phyloP scores from a whole-genome alignment of 169 alveolate species.

The Plasmodium malariae region DNA sequence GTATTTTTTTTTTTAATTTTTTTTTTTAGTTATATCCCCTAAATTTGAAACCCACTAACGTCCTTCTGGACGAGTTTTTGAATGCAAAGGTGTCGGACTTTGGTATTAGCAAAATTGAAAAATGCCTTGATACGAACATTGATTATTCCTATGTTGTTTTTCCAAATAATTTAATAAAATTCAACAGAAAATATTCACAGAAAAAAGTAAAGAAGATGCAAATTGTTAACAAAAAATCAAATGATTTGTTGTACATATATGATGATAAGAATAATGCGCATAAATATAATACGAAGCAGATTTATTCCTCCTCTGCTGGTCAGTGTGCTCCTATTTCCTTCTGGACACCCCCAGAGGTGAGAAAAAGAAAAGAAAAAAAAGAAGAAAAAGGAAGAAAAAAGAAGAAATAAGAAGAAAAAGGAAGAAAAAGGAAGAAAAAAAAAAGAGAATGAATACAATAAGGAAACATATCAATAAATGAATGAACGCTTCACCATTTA shows the following conservation, averaged over 20 bases:
- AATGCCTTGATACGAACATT: slow-evolving; percentile 68
- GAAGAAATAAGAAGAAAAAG: no score
- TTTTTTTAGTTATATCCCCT: slow-evolving; percentile 9
- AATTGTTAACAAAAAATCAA: background rate
- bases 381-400: slow-evolving; percentile 1
- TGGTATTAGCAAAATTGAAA: slow-evolving; percentile 67
- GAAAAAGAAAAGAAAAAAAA: background rate
- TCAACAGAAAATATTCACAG: slow-evolving; percentile 8
- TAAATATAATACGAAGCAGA: slow-evolving; percentile 17
- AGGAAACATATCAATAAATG: no score
- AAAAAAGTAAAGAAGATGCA: slow-evolving; percentile 29
- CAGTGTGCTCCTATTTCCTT: slow-evolving; percentile 18
- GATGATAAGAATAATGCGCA: slow-evolving; percentile 15
- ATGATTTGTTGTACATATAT: slow-evolving; percentile 14
- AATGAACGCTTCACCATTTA: no score
- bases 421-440: no score
- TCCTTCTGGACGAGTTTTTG: slow-evolving; percentile 70
- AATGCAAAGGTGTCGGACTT: slow-evolving; percentile 75
- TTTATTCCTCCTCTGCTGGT: slow-evolving; percentile 12
- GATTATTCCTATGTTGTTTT: slow-evolving; percentile 35
- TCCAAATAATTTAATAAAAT: slow-evolving; percentile 24
- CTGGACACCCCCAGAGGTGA: slow-evolving; percentile 75
- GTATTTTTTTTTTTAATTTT: background rate
- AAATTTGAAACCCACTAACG: slow-evolving; percentile 73
- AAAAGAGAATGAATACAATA: no score